A percentile compares a stretch with the other conserved stretches of the same genome.
Conservation (phyloP, 345 rosid genomes). For the Citrus unshiu region DNA sequence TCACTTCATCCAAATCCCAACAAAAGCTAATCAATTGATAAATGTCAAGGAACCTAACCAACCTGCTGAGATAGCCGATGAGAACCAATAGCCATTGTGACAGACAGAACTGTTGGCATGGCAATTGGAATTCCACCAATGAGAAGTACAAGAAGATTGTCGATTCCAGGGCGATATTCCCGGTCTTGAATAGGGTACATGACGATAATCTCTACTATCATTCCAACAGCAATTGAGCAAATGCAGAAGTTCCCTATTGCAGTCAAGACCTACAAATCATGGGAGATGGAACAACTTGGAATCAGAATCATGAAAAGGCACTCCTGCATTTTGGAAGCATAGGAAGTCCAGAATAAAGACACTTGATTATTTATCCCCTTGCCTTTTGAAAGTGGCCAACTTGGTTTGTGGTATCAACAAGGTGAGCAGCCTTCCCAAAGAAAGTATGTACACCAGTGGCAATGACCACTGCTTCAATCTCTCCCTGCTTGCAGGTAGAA, state of each 20-base stretch:
- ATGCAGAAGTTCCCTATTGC: constrained; percentile 98
- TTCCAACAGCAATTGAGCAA: constrained; percentile 93
- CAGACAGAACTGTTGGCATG: constrained; percentile 98
- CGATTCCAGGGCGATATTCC: constrained; percentile 91
- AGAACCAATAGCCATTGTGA: constrained; percentile 99
- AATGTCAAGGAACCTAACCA: constrained; percentile 12
- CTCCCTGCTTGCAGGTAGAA: constrained; percentile 98
- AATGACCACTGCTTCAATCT: constrained; percentile 92
- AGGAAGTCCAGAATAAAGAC: background rate
- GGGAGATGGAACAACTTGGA: constrained; percentile 6
- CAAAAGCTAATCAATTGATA: constrained; percentile 3
- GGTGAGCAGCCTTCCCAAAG: constrained; percentile 98
- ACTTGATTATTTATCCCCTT: constrained; percentile 16
- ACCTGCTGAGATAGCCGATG: constrained; percentile 97
- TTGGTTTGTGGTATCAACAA: constrained; percentile 96
- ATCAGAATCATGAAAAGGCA: constrained; percentile 6
- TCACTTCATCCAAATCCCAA: constrained; percentile 14
- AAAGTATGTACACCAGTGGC: constrained; percentile 98
- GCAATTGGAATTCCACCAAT: constrained; percentile 99
- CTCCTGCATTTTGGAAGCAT: background rate
- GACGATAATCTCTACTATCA: constrained; percentile 86
- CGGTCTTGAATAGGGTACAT: constrained; percentile 98
- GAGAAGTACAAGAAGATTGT: constrained; percentile 96
- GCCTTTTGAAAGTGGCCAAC: constrained; percentile 99
- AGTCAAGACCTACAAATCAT: constrained; percentile 73